Evolutionary conservation across 2,329 filamentous ascomycete genomes (phyloP).

Genomic region (Plectosphaerella plurivora): DNA sequence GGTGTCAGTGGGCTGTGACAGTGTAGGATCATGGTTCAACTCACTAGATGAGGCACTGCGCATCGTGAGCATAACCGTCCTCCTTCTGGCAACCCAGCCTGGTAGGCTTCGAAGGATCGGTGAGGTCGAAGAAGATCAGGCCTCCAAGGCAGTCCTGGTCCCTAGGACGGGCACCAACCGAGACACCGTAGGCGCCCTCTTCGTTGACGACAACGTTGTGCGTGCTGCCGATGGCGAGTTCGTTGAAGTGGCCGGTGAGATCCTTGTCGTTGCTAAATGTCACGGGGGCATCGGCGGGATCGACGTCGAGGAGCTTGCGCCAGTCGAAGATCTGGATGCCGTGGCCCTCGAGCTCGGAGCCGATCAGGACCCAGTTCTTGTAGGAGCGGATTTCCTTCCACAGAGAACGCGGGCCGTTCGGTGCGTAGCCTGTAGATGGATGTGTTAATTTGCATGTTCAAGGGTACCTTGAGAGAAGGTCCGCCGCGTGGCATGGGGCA

Average conservation of each 20-base stretch:
- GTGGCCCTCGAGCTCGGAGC: conserved; percentile 36
- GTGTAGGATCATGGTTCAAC: not conserved
- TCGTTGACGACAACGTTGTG: conserved; percentile 46
- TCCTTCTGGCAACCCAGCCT: conserved; percentile 38
- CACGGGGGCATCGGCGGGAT: conserved; percentile 26
- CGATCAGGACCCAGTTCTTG: conserved; percentile 24
- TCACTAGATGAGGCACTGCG: conserved; percentile 6
- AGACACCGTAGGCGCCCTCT: conserved; percentile 36
- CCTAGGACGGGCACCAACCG: conserved; percentile 31
- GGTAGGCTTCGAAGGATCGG: conserved; percentile 44
- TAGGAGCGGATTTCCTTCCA: conserved; percentile 29
- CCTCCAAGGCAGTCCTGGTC: conserved; percentile 36
- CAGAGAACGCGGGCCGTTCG: conserved; percentile 9
- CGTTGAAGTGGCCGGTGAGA: conserved; percentile 21
- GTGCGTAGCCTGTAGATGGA: conserved; percentile 6
- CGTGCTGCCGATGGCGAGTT: conserved; percentile 14
- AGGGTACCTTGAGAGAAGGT: not conserved
- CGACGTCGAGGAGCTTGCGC: conserved; percentile 36
- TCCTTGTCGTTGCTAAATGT: conserved; percentile 21
- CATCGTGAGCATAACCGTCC: conserved; percentile 46
- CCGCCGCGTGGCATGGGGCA: not conserved
- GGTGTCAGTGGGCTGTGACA: not conserved
- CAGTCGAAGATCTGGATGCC: conserved; percentile 58
- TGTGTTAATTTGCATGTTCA: not conserved
- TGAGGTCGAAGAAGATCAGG: conserved; percentile 50